phyloP scores from a whole-genome alignment of 495 filamentous ascomycete species.

The Neurospora discreta region DNA sequence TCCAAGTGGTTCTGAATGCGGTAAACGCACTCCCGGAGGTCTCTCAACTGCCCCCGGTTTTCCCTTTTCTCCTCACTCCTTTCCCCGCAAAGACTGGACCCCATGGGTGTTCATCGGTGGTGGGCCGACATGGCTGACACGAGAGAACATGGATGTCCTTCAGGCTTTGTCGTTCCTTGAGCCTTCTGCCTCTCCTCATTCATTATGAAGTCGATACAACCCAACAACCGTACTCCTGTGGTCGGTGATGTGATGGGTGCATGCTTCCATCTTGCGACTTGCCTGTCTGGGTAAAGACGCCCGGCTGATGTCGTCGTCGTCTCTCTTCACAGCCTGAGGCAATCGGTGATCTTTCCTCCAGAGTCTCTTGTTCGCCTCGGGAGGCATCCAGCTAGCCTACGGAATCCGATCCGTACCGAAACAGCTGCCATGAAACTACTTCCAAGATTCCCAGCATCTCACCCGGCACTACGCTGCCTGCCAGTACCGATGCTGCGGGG shows the following conservation, averaged over 20 bases:
- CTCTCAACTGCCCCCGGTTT: neutral
- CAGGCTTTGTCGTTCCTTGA: neutral
- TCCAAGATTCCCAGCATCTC: neutral
- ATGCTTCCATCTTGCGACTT: neutral
- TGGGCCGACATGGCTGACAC: neutral
- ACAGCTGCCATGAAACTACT: neutral
- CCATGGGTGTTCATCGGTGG: neutral
- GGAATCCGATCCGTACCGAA: neutral
- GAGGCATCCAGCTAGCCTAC: neutral
- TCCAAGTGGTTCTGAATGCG: neutral
- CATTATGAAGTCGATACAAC: neutral
- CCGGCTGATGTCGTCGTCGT: neutral
- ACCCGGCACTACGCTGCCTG: neutral
- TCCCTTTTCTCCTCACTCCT: neutral
- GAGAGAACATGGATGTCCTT: neutral
- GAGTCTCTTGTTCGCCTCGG: neutral
- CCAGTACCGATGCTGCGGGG: neutral
- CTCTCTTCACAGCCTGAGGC: neutral
- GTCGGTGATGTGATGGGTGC: neutral
- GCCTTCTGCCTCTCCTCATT: neutral
- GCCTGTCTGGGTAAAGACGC: neutral
- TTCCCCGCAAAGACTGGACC: neutral
- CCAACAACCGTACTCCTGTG: neutral
- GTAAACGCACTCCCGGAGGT: neutral
- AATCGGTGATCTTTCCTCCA: neutral